Conservation (phyloP, 73 alveolate genomes). For the Tetrahymena elliotti region DNA sequence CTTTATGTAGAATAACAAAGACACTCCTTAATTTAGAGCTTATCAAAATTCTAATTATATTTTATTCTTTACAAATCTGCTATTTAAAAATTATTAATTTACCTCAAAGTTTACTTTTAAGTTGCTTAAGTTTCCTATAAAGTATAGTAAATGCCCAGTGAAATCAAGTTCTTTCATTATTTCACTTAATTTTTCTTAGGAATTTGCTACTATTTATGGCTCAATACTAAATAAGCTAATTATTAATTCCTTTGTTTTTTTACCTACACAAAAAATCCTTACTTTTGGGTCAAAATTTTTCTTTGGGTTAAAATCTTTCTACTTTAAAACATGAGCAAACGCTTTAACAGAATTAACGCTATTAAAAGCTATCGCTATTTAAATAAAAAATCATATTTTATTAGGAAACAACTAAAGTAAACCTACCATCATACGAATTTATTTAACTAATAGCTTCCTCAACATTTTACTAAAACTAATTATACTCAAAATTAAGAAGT, state of each 20-base stretch:
- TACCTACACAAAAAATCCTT: not conserved
- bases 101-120: not conserved
- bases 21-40: not conserved
- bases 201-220: not conserved
- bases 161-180: not conserved
- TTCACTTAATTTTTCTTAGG: not conserved
- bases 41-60: not conserved
- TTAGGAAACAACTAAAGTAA: no score
- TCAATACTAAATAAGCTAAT: not conserved
- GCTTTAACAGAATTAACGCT: not conserved
- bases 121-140: not conserved
- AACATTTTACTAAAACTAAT: not conserved
- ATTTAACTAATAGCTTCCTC: not conserved
- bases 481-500: not conserved
- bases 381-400: no score
- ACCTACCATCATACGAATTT: not conserved
- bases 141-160: not conserved
- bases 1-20: not conserved
- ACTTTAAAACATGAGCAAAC: not conserved
- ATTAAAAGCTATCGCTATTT: not conserved
- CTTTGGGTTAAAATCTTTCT: not conserved
- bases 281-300: not conserved
- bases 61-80: not conserved
- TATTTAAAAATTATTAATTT: not conserved
- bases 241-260: not conserved